Evolutionary conservation across 202 grass and related monocot species (phyloP).

Genomic region (Setaria viridis): DNA sequence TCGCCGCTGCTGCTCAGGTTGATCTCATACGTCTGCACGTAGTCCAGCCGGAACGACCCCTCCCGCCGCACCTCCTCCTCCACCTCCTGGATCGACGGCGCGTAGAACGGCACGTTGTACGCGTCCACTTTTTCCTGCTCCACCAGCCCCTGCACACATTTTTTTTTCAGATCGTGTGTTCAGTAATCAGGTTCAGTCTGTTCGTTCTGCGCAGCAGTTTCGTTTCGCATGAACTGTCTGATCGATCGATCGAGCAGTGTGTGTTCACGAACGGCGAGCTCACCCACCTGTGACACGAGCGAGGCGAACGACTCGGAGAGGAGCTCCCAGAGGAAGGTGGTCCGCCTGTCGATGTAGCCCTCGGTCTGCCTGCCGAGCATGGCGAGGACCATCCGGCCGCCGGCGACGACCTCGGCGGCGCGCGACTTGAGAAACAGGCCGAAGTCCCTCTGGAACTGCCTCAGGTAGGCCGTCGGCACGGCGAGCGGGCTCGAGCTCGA

Average conservation of each 20-base stretch:
- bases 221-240: too few species aligned
- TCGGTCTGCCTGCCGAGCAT: constrained; percentile 77
- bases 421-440: constrained; percentile 77
- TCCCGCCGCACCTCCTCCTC: constrained; percentile 75
- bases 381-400: constrained; percentile 77
- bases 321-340: constrained; percentile 83
- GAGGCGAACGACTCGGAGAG: constrained; percentile 80
- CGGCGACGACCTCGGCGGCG: constrained; percentile 67
- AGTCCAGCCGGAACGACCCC: constrained; percentile 82
- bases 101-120: constrained; percentile 93
- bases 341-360: constrained; percentile 52
- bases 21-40: constrained; percentile 74
- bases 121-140: constrained; percentile 78
- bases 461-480: constrained; percentile 60
- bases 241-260: too few species aligned
- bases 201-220: too few species aligned
- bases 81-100: constrained; percentile 78
- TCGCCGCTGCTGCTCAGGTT: constrained; percentile 82
- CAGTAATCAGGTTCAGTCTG: neutral
- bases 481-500: constrained; percentile 68
- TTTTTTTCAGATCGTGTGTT: neutral
- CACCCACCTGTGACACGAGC: constrained; percentile 63
- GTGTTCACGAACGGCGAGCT: too few species aligned
- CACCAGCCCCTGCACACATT: constrained; percentile 53
- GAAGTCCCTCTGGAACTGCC: constrained; percentile 93